A percentile compares a stretch with the other conserved stretches of the same genome.
These are phyloP conservation scores for Mycena crocata DNA, from an alignment of 768 basidiomycete species.

Conservation along the genomic window DNA sequence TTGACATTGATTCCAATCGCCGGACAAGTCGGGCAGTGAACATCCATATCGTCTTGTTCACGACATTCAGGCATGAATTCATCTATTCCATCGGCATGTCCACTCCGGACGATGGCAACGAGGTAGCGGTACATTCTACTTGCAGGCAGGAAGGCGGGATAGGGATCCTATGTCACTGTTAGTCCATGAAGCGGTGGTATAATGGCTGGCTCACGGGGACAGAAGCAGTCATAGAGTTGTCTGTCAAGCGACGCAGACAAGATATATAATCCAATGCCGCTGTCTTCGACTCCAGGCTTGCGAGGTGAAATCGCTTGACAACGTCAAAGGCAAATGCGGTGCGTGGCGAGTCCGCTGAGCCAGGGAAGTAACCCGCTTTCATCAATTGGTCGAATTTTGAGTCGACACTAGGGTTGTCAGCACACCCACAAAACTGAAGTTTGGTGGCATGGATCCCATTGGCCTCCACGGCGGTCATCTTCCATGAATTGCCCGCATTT, in stretches of 20 bases:
- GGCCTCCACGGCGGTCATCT: background rate
- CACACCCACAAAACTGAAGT: background rate
- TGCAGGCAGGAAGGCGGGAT: background rate
- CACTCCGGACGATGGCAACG: background rate
- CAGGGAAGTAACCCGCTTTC: background rate
- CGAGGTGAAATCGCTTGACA: background rate
- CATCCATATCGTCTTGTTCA: background rate
- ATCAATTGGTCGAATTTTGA: background rate
- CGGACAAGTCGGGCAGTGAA: background rate
- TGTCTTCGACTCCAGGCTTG: background rate
- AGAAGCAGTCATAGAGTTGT: background rate
- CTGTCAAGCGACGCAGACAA: background rate
- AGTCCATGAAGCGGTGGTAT: background rate
- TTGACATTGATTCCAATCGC: background rate
- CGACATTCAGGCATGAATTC: background rate
- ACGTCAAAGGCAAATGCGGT: background rate
- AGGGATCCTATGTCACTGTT: background rate
- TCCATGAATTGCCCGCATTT: background rate
- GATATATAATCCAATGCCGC: background rate
- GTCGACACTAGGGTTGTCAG: background rate
- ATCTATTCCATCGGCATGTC: background rate
- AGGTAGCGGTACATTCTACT: background rate
- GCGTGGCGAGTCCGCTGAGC: background rate
- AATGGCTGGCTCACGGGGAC: background rate
- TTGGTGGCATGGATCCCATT: background rate